Percentiles rank a stretch among this genome's conserved stretches.
phyloP scores from a whole-genome alignment of 1,284 basidiomycete species.

The Irpex sp. region DNA sequence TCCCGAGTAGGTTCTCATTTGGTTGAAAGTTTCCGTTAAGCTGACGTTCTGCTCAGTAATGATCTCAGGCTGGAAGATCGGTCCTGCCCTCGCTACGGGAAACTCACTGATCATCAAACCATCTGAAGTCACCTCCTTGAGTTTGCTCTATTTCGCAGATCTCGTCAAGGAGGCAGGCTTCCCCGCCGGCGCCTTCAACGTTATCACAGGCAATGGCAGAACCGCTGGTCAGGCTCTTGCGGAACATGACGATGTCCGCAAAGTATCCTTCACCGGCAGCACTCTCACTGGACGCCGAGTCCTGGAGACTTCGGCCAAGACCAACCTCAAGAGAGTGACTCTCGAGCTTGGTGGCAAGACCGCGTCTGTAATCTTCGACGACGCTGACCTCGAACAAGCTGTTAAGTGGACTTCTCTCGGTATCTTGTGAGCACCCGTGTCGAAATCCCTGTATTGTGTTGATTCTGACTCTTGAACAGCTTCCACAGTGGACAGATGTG shows the following conservation, averaged over 20 bases:
- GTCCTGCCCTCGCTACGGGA: constrained; percentile 81
- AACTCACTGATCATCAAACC: constrained; percentile 85
- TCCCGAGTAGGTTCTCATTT: constrained; percentile 24
- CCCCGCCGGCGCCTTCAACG: constrained; percentile 71
- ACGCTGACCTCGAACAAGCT: constrained; percentile 75
- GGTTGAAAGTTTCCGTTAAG: not conserved
- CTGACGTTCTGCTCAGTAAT: constrained; percentile 38
- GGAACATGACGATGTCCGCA: constrained; percentile 63
- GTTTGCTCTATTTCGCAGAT: constrained; percentile 57
- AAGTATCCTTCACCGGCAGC: constrained; percentile 76
- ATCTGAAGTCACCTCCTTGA: constrained; percentile 87
- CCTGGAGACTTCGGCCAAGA: constrained; percentile 78
- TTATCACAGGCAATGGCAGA: constrained; percentile 61
- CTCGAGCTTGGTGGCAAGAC: constrained; percentile 94
- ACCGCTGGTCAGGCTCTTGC: constrained; percentile 65
- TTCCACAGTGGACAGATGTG: constrained; percentile 84
- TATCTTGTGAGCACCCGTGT: constrained; percentile 54
- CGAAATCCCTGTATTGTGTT: not conserved
- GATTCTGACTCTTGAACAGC: constrained; percentile 28
- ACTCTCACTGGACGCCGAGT: constrained; percentile 84
- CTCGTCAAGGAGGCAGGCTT: constrained; percentile 55
- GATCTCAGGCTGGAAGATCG: constrained; percentile 81
- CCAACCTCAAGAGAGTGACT: constrained; percentile 86
- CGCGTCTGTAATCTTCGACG: constrained; percentile 75
- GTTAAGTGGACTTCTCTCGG: constrained; percentile 80